These are phyloP conservation scores for Knufia fluminis DNA, from an alignment of 2,329 filamentous ascomycete genomes.

Conservation along the genomic window DNA sequence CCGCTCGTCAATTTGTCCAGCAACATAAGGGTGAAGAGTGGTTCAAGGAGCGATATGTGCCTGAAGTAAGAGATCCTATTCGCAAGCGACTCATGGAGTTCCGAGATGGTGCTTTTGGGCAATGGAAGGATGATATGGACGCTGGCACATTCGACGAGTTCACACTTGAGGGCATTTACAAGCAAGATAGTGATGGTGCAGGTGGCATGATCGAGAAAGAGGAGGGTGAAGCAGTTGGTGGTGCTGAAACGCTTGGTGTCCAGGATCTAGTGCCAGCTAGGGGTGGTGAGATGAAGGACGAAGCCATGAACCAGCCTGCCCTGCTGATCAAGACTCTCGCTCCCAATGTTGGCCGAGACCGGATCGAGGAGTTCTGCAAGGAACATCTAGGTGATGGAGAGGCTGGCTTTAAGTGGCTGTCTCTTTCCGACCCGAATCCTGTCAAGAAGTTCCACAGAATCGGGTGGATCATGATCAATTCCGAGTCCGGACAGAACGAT, in stretches of 20 bases:
- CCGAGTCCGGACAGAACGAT: constrained; percentile 57
- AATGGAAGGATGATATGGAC: constrained; percentile 84
- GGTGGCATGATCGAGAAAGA: constrained; percentile 86
- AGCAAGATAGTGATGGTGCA: constrained; percentile 79
- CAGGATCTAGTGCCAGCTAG: constrained; percentile 77
- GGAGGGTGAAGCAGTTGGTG: constrained; percentile 84
- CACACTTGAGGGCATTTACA: constrained; percentile 85
- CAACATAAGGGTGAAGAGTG: constrained; percentile 94
- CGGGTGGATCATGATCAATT: constrained; percentile 95
- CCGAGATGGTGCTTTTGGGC: constrained; percentile 65
- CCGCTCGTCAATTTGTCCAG: constrained; percentile 82
- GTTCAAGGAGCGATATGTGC: constrained; percentile 92
- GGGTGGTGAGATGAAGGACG: constrained; percentile 80
- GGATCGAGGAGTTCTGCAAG: constrained; percentile 88
- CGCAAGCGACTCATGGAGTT: constrained; percentile 69
- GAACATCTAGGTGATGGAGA: constrained; percentile 86
- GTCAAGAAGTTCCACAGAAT: constrained; percentile 96
- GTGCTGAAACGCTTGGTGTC: constrained; percentile 86
- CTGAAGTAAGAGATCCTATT: constrained; percentile 68
- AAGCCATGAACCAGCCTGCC: constrained; percentile 79
- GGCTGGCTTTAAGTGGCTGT: constrained; percentile 91
- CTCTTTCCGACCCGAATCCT: constrained; percentile 91
- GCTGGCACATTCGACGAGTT: constrained; percentile 86
- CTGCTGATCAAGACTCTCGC: constrained; percentile 97
- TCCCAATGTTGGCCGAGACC: constrained; percentile 85